A percentile compares a stretch with the other conserved stretches of the same genome.
Conservation (phyloP, 495 filamentous ascomycete species). For the Darksidea phi region DNA sequence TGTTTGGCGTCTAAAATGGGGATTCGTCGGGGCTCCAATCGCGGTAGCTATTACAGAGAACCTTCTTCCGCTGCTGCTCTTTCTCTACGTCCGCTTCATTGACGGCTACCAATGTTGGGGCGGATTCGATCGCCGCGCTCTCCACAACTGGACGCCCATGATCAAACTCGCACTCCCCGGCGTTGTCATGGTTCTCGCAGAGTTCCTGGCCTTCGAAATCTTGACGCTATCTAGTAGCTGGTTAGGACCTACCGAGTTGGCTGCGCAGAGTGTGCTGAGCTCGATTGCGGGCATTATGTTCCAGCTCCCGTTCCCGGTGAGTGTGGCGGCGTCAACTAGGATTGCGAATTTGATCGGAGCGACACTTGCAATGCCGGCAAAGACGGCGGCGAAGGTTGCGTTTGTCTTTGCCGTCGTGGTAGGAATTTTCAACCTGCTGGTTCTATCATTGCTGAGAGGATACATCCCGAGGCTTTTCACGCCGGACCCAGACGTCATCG, state of each 20-base stretch:
- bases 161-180: constrained; percentile 79
- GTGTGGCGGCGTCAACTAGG: constrained; percentile 43
- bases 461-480: constrained; percentile 79
- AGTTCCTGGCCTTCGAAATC: constrained; percentile 68
- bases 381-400: constrained; percentile 45
- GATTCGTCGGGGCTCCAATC: constrained; percentile 80
- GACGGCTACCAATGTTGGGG: constrained; percentile 71
- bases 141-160: constrained; percentile 86
- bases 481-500: constrained; percentile 72
- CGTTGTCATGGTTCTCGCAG: constrained; percentile 88
- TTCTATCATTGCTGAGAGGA: constrained; percentile 62
- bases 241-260: constrained; percentile 51
- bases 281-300: constrained; percentile 46
- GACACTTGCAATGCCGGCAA: constrained; percentile 41
- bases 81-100: constrained; percentile 65
- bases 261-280: constrained; percentile 65
- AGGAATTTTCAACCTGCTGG: constrained; percentile 70
- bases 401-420: constrained; percentile 63
- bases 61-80: constrained; percentile 72
- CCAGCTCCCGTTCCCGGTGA: constrained; percentile 46
- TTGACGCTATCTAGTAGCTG: constrained; percentile 54
- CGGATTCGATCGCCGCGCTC: constrained; percentile 66
- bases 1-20: constrained; percentile 71
- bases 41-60: constrained; percentile 80
- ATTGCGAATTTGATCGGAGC: constrained; percentile 49